A percentile compares a stretch with the other conserved stretches of the same genome.
Conservation (phyloP, 768 basidiomycete genomes). For the Russula brevipes region DNA sequence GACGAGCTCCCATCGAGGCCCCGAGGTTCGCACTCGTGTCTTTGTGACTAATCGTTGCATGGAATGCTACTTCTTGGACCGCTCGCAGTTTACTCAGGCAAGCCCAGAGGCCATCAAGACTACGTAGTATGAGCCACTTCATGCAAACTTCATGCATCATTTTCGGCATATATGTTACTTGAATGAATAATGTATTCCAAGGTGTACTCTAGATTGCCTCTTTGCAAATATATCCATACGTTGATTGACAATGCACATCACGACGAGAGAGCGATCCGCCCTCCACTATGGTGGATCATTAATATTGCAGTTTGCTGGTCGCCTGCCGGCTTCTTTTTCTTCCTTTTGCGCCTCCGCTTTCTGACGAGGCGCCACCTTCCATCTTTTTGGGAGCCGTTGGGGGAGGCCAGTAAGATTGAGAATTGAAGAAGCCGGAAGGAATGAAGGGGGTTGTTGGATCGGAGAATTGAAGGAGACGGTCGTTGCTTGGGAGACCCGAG, state of each 20-base stretch:
- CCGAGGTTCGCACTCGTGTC: constrained; percentile 43
- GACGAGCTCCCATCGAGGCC: constrained; percentile 79
- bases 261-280: neutral
- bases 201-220: constrained; percentile 15
- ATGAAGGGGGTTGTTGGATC: neutral
- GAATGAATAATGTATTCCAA: constrained; percentile 1
- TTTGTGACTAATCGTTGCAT: constrained; percentile 5
- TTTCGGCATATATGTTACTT: neutral
- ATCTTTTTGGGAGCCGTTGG: neutral
- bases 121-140: constrained; percentile 21
- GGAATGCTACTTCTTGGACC: neutral
- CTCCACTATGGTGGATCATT: neutral
- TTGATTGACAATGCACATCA: neutral
- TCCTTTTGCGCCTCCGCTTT: constrained; percentile 16
- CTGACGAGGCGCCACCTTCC: constrained; percentile 1
- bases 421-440: neutral
- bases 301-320: neutral
- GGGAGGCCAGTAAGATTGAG: constrained; percentile 21
- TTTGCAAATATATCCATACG: constrained; percentile 2
- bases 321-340: constrained; percentile 16
- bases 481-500: neutral
- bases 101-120: constrained; percentile 31
- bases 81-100: constrained; percentile 7
- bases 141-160: constrained; percentile 1
- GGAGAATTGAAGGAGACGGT: neutral